phyloP scores from a whole-genome alignment of 805 yeast species.

The Pichia phayaonensis region DNA sequence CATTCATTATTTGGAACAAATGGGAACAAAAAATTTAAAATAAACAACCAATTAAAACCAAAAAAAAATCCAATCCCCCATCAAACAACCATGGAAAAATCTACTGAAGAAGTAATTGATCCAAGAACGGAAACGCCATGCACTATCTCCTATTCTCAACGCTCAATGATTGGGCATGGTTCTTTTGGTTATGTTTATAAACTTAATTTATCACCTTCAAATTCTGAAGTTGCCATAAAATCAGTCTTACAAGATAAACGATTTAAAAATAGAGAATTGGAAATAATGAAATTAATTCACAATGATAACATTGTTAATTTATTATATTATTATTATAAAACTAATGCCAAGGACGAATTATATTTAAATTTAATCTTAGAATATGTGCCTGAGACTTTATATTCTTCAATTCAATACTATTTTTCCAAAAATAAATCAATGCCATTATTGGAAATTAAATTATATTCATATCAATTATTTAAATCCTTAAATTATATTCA shows the following conservation, averaged over 20 bases:
- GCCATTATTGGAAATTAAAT: slow-evolving; percentile 86
- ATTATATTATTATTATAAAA: slow-evolving; percentile 77
- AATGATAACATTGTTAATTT: slow-evolving; percentile 86
- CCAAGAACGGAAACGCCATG: slow-evolving; percentile 60
- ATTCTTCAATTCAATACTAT: slow-evolving; percentile 82
- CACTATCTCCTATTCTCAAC: slow-evolving; percentile 67
- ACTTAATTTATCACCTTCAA: slow-evolving; percentile 65
- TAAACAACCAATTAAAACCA: too few species aligned
- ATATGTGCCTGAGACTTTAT: slow-evolving; percentile 91
- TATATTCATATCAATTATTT: slow-evolving; percentile 70
- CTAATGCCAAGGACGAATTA: slow-evolving; percentile 57
- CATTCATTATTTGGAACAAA: neutral
- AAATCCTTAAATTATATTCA: slow-evolving; percentile 77
- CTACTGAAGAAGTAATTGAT: slow-evolving; percentile 61
- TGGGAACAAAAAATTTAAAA: neutral
- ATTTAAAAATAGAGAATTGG: slow-evolving; percentile 89
- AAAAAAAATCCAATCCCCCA: neutral
- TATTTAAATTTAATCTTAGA: slow-evolving; percentile 87
- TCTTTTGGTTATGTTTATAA: slow-evolving; percentile 98
- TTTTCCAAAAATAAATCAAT: slow-evolving; percentile 65
- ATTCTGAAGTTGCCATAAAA: slow-evolving; percentile 84
- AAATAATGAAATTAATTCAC: slow-evolving; percentile 83
- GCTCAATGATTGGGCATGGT: slow-evolving; percentile 95
- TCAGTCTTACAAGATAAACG: slow-evolving; percentile 94
- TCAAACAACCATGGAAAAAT: slow-evolving; percentile 9